Evolutionary conservation across 1,284 basidiomycete species (phyloP).

Genomic region (Ceratobasidium sp.): DNA sequence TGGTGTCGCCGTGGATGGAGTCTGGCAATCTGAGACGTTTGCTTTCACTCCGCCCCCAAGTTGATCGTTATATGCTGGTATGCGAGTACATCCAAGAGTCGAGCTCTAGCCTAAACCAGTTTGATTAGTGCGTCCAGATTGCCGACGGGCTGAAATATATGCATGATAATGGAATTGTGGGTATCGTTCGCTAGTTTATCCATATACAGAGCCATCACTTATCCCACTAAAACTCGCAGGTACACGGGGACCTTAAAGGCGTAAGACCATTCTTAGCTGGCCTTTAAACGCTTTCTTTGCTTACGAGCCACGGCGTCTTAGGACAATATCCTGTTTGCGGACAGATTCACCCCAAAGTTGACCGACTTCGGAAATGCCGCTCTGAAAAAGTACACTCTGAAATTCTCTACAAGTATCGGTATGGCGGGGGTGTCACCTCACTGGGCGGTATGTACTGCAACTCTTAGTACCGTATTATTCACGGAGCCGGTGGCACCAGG

Average conservation of each 20-base stretch:
- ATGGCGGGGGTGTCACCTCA: neutral
- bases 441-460: neutral
- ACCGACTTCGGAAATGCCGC: conserved; percentile 6
- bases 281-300: neutral
- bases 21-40: neutral
- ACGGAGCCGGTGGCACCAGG: neutral
- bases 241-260: conserved; percentile 25
- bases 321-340: neutral
- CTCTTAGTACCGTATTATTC: neutral
- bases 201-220: neutral
- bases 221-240: neutral
- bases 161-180: neutral
- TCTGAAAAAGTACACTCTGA: neutral
- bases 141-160: neutral
- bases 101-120: neutral
- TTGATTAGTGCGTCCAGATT: neutral
- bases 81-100: neutral
- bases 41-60: too few relatives aligned
- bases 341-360: neutral
- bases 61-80: neutral
- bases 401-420: neutral
- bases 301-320: neutral
- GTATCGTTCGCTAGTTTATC: neutral
- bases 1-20: conserved; percentile 10
- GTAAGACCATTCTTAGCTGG: neutral